Evolutionary conservation across 1,284 basidiomycete species (phyloP), one percentile per base, ranked within the genome.

Genomic region (Cystobasidiaceae sp.): DNA sequence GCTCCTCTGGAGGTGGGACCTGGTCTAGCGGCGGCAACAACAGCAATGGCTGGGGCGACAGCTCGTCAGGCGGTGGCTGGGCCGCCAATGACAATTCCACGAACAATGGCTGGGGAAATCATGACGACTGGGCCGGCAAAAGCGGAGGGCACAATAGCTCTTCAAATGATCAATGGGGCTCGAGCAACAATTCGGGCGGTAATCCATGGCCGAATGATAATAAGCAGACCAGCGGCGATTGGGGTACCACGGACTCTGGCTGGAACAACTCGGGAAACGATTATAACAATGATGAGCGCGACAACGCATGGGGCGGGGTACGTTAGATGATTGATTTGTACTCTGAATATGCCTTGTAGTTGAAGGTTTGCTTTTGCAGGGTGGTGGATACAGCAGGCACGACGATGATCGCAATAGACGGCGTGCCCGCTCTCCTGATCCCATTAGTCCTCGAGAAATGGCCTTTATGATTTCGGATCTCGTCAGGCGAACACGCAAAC

Each of bases 401-500:
- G 33, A 37, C n/a, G 6, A 17, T 32, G 33, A 21, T 11, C 15
- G 11, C 11, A 39, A 39, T n/a, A 34, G 33, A n/a, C 51, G 3
- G n/a, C n/a, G n/a, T n/a, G n/a, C n/a, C n/a, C n/a, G 41, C 17
- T 54, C 51, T 5, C 51, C 51, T 25, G 51, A 8, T 37, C 6
- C n/a, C n/a, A n/a, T 54, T 3, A 32, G 33, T 39, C 51, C 51
- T 54, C 51, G 54, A n/a, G 54, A 56, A 17, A 19, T 56, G 9
- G 54, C 54, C 32, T 44, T 44, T 19, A 11, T 56, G 3, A 32
- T 54, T 6, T 37, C 23, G 13, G 51, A 54, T 25, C n/a, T 54
- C 7, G 17, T 54, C n/a, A n/a, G n/a, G n/a, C n/a, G n/a, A n/a
- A n/a, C n/a, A n/a, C n/a, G n/a, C 39, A 50, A 50, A 19, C 48